Percentiles rank a stretch among this genome's conserved stretches.
phyloP scores from a whole-genome alignment of 305 asterid genomes.

The Plantago lanceolata region DNA sequence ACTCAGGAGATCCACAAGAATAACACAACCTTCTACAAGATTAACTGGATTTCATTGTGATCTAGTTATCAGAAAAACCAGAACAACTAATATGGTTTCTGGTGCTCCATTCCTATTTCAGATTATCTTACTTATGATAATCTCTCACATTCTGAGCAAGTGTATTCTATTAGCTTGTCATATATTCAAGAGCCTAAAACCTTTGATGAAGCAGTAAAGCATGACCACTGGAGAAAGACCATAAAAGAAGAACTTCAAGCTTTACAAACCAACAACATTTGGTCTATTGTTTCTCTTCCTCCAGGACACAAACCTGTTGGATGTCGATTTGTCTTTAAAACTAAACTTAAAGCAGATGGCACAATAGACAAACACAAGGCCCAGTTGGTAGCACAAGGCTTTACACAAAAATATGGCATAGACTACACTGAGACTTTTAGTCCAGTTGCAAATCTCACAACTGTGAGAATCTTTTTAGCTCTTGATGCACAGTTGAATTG shows the following conservation, averaged over 20 bases:
- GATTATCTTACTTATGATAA: background rate
- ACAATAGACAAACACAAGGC: background rate
- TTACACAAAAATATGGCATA: background rate
- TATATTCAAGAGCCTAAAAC: background rate
- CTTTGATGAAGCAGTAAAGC: background rate
- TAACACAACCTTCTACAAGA: background rate
- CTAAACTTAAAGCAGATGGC: background rate
- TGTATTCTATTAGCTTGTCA: background rate
- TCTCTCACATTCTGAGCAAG: background rate
- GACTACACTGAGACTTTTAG: background rate
- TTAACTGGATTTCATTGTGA: background rate
- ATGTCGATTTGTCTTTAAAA: background rate
- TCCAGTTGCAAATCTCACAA: background rate
- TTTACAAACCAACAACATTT: background rate
- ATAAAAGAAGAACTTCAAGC: background rate
- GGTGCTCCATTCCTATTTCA: background rate
- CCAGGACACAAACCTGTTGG: background rate
- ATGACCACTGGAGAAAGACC: background rate
- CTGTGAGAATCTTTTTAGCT: background rate
- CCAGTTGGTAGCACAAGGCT: background rate
- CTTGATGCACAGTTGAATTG: background rate
- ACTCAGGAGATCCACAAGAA: background rate
- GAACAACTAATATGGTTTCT: too few species aligned
- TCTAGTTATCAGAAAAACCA: background rate
- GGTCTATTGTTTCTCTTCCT: background rate